Base-by-base conservation (phyloP, 2,329 filamentous ascomycete genomes). In the Didymella segeticola region DNA sequence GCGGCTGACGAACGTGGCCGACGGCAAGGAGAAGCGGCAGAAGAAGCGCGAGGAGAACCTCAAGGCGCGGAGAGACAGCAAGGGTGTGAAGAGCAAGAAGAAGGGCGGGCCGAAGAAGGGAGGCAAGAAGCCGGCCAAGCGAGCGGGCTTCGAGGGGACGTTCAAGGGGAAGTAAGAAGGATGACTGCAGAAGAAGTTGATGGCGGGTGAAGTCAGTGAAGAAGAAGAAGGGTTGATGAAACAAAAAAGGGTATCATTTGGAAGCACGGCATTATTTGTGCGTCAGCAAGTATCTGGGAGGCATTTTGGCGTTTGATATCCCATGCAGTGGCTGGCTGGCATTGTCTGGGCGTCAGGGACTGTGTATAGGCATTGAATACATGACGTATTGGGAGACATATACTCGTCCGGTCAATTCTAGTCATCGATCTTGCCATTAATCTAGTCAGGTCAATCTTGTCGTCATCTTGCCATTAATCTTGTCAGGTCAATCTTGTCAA, bases 1-100 rank as follows among this genome's bases (percentile, higher is more conserved):
- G 52, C 67, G 79, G 14, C 66, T 77, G 17, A 76, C 77, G 27
- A 75, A 72, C 25, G 77, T 82, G 1, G 66, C 75, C 39, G 79
- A 80, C 65, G 76, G 78, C 50, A 77, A 77, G 63, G 78, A 79
- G 58, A 74, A 75, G 63, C 77, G 75, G 60, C 78, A 81, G 68
- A 81, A 80, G 75, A 79, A 76, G 71, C 71, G 79, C 15, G 79
- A 81, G 62, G 73, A 75, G 37, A 81, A 81, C 59, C 59, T 98
- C 42, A 83, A 85, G 61, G 89, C 89, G 76, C 81, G 89, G 42
- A 89, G 89, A 72, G 89, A 91, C 47, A 87, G 90, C 64, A 88
- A 87, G 72, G 91, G 93, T 70, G 86, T 86, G 75, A 96, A 96
- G 81, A 65, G 67, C 30, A 74, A 71, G 56, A 74, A 80, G 78